Base-by-base conservation (phyloP, 768 basidiomycete genomes). In the Phylloporus scabripes region DNA sequence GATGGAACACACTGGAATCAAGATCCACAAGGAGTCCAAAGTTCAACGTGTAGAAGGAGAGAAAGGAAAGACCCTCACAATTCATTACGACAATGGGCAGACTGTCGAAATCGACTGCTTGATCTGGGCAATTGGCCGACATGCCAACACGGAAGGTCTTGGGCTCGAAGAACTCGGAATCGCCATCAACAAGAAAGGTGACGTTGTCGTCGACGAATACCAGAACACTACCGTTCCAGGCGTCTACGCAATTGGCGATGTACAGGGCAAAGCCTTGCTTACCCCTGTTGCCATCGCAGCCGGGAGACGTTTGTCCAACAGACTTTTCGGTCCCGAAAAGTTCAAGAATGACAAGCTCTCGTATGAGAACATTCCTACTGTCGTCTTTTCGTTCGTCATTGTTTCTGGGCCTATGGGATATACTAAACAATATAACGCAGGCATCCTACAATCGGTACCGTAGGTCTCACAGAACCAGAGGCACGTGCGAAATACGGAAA, bases 231-330 rank as follows among this genome's bases (percentile, higher is more conserved):
- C 65, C 45, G 78, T 92, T 17, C 70, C 78, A 26, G 77, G 80
- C 39, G 74, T 98, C 57, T 83, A 76, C 38, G 81, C 92, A 2
- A 84, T 98, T 49, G 96, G 96, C 2, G 96, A 99, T 63, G 91
- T 93, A 18, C 82, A 82, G 56, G 96, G 96, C 53, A 94, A 96
- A 68, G 89, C 82, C 37, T 74, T 95, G 28, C 75, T 99, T 51
- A 99, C 96, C 4, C 96, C 96, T 14, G 96, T 99, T 9, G 96
- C 96, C 36, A 95, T 99, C 50, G 95, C 95, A 42, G 96, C 96
- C 14, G 96, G 92, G 18, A 75, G 96, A 51, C 73, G 92, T 52
- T 73, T 97, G 33, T 77, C 87, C 46, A 98, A 98, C 71, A 75
- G 96, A 51, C 70, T 98, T 40, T 99, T 92, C 60, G 96, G 96